These are phyloP conservation scores for Abelmoschus esculentus DNA, from an alignment of 345 rosid genomes.

Conservation along the genomic window DNA sequence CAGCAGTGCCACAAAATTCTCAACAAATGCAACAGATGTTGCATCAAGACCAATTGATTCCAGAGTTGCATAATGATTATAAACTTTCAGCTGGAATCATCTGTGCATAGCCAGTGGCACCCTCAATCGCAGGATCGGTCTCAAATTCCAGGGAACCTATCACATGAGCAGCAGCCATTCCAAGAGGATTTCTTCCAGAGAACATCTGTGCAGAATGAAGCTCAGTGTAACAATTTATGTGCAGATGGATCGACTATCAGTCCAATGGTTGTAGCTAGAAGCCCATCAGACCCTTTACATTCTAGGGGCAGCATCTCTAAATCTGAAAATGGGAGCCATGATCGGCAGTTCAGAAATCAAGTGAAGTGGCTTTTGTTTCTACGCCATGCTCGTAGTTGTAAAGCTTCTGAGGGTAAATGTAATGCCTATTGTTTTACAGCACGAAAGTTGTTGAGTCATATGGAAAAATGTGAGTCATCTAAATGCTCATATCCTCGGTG, in stretches of 20 bases:
- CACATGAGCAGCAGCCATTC: constrained; percentile 61
- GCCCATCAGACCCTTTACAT: constrained; percentile 38
- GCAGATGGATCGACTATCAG: constrained; percentile 48
- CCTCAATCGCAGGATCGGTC: constrained; percentile 48
- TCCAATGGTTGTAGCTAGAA: constrained; percentile 39
- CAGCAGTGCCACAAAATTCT: constrained; percentile 43
- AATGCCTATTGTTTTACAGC: constrained; percentile 50
- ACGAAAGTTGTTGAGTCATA: constrained; percentile 63
- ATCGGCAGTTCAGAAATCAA: constrained; percentile 55
- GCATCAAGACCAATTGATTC: constrained; percentile 42
- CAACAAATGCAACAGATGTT: constrained; percentile 57
- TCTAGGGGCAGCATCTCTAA: constrained; percentile 34
- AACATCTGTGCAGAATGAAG: constrained; percentile 67
- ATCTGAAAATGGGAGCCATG: constrained; percentile 46
- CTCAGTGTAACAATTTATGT: constrained; percentile 57
- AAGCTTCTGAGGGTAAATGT: constrained; percentile 82
- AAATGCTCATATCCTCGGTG: constrained; percentile 79
- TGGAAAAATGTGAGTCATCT: constrained; percentile 53
- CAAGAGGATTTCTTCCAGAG: constrained; percentile 72
- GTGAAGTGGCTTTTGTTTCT: constrained; percentile 82
- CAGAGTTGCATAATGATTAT: constrained; percentile 47
- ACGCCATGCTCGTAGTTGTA: constrained; percentile 77
- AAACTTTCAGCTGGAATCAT: constrained; percentile 46
- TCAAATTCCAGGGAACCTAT: constrained; percentile 37
- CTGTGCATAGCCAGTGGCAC: constrained; percentile 53